Evolutionary conservation across 2,329 filamentous ascomycete species (phyloP).

Genomic region (Phaeophleospora eucalypticola): DNA sequence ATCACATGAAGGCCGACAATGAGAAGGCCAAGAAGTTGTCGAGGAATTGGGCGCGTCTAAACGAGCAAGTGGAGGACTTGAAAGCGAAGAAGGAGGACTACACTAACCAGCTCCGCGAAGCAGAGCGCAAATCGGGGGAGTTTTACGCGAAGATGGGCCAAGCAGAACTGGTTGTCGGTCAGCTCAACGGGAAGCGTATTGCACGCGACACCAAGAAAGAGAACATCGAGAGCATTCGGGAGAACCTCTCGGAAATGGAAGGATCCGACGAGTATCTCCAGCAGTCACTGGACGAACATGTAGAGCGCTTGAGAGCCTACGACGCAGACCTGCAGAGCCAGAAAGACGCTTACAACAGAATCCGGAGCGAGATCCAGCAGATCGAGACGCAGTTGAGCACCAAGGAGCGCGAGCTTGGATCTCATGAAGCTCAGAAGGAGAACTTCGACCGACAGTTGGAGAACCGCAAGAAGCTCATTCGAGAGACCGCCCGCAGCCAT

Average conservation of each 20-base stretch:
- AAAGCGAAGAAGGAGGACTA: slow-evolving; percentile 63
- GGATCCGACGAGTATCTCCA: slow-evolving; percentile 76
- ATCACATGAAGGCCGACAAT: slow-evolving; percentile 76
- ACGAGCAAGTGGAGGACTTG: slow-evolving; percentile 48
- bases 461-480: slow-evolving; percentile 68
- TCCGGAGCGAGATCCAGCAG: slow-evolving; percentile 51
- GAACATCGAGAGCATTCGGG: slow-evolving; percentile 65
- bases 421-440: slow-evolving; percentile 78
- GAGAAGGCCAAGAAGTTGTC: slow-evolving; percentile 74
- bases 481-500: slow-evolving; percentile 70
- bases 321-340: slow-evolving; percentile 61
- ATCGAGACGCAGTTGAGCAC: slow-evolving; percentile 40
- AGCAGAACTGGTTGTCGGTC: slow-evolving; percentile 69
- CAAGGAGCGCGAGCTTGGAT: slow-evolving; percentile 64
- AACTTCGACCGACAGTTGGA: slow-evolving; percentile 77
- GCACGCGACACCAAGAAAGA: slow-evolving; percentile 67
- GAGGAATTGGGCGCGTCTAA: slow-evolving; percentile 38
- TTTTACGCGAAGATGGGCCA: slow-evolving; percentile 70
- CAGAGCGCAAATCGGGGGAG: slow-evolving; percentile 49
- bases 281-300: slow-evolving; percentile 69
- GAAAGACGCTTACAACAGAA: slow-evolving; percentile 60
- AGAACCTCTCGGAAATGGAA: slow-evolving; percentile 69
- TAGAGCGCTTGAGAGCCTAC: slow-evolving; percentile 62
- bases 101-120: slow-evolving; percentile 58
- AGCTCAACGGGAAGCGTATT: slow-evolving; percentile 71